Evolutionary conservation across 2,329 filamentous ascomycete species (phyloP).

Genomic region (Beauveria brongniartii): DNA sequence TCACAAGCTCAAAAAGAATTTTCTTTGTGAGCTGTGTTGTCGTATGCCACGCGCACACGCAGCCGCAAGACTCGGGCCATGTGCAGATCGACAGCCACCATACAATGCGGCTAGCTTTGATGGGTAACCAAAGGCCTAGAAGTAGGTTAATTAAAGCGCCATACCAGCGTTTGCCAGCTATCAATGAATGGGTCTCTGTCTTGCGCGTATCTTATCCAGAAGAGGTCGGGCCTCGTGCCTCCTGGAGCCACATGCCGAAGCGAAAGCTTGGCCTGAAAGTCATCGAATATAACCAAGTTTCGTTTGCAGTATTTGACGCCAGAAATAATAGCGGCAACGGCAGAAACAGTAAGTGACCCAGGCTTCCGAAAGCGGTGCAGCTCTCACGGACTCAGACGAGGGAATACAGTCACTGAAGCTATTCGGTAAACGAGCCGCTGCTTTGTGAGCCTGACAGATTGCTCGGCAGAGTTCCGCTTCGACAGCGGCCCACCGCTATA

Average conservation of each 20-base stretch:
- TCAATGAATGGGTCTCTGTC: background rate
- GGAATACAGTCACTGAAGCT: background rate
- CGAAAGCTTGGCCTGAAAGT: background rate
- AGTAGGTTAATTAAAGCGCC: background rate
- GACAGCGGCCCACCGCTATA: background rate
- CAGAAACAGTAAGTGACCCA: too few relatives aligned
- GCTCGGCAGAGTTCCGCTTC: background rate
- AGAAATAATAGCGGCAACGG: too few relatives aligned
- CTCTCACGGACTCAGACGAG: background rate
- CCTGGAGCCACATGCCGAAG: background rate
- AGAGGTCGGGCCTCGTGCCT: background rate
- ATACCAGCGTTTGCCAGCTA: background rate
- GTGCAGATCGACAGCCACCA: slow-evolving; percentile 5
- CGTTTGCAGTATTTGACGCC: background rate
- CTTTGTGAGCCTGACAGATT: background rate
- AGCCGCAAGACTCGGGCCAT: background rate
- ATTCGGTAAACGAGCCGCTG: background rate
- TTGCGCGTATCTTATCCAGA: slow-evolving; percentile 5
- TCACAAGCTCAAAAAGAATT: background rate
- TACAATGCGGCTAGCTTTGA: background rate
- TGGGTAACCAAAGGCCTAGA: background rate
- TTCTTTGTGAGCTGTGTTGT: too few relatives aligned
- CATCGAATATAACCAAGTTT: background rate
- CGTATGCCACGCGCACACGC: background rate
- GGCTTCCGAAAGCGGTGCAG: background rate